Base-by-base conservation (phyloP, 2,329 filamentous ascomycete genomes). In the Delphinella strobiligena region DNA sequence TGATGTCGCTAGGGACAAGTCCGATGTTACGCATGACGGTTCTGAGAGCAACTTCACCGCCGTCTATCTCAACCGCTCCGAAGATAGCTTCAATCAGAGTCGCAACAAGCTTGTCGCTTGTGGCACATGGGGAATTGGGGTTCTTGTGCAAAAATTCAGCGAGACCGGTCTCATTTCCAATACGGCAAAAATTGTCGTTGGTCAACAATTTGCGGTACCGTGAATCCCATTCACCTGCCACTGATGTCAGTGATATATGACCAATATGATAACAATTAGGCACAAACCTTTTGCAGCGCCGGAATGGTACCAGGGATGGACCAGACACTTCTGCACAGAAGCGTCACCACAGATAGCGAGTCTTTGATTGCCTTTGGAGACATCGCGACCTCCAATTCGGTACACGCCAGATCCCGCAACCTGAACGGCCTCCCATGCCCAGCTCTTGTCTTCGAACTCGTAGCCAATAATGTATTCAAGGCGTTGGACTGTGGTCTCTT, bases 401-500 rank as follows among this genome's bases (percentile, higher is more conserved):
- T 12, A 10, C 3, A 31, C 17, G 5, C 37, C 37, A n/a, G 37
- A 39, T 29, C 37, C 37, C 11, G 37, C 37, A 7, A 40, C 31
- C n/a, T 35, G 37, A 5, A 40, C 14, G 12, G 37, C 37, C 19
- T 40, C 37, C 37, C 37, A 39, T 12, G 22, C 27, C n/a, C 16
- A 24, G 19, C 4, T 5, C 16, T 15, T 4, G 9, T 32, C n/a
- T n/a, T 24, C 12, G 5, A 18, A 14, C 12, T 24, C 16, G 19
- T 38, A 32, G 4, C 36, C 36, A 19, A 38, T 31, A 10, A 38
- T 38, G 12, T n/a, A 17, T 38, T 38, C n/a, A n/a, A n/a, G n/a
- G n/a, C n/a, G n/a, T n/a, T n/a, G n/a, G n/a, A n/a, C n/a, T n/a
- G n/a, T n/a, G n/a, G n/a, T n/a, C n/a, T n/a, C n/a, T n/a, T n/a